A percentile compares a stretch with the other conserved stretches of the same genome.
phyloP scores from a whole-genome alignment of 2,329 filamentous ascomycete genomes.

The Nigrospora osmanthi region DNA sequence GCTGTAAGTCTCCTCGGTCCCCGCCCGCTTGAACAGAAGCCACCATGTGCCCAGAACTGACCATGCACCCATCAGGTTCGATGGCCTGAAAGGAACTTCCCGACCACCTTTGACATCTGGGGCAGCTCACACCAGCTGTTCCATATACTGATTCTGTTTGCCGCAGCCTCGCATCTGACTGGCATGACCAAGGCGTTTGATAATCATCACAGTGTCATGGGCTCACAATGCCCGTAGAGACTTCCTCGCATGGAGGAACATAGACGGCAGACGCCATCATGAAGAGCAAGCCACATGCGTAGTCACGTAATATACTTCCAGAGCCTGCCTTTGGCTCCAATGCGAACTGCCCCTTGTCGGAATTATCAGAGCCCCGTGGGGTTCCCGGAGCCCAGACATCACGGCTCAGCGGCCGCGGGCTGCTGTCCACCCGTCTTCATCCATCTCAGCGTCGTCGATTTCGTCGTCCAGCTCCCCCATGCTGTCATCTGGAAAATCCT shows the following conservation, averaged over 20 bases:
- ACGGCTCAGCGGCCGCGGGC: not conserved
- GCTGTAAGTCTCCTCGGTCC: slow-evolving; percentile 46
- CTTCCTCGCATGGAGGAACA: not conserved
- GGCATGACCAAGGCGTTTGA: slow-evolving; percentile 82
- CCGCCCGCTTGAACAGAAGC: not conserved
- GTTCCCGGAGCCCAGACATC: not conserved
- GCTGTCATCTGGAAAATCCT: not conserved
- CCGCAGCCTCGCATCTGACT: slow-evolving; percentile 72
- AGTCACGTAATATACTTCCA: too few species aligned
- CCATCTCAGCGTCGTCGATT: not conserved
- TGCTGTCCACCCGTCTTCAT: slow-evolving; percentile 4
- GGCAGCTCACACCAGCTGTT: slow-evolving; percentile 96
- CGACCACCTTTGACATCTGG: slow-evolving; percentile 80
- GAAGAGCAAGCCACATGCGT: too few species aligned
- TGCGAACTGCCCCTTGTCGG: too few species aligned
- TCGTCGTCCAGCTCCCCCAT: not conserved
- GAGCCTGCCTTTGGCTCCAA: too few species aligned
- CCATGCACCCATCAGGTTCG: slow-evolving; percentile 43
- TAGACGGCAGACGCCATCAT: too few species aligned
- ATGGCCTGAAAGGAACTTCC: slow-evolving; percentile 73
- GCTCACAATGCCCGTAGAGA: slow-evolving; percentile 35
- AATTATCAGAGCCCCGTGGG: too few species aligned
- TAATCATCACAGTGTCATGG: slow-evolving; percentile 61
- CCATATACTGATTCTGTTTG: slow-evolving; percentile 79
- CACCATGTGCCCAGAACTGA: not conserved